Percentiles rank a stretch among this genome's conserved stretches.
Conservation (phyloP, 768 basidiomycete species). For the Naganishia friedmannii region DNA sequence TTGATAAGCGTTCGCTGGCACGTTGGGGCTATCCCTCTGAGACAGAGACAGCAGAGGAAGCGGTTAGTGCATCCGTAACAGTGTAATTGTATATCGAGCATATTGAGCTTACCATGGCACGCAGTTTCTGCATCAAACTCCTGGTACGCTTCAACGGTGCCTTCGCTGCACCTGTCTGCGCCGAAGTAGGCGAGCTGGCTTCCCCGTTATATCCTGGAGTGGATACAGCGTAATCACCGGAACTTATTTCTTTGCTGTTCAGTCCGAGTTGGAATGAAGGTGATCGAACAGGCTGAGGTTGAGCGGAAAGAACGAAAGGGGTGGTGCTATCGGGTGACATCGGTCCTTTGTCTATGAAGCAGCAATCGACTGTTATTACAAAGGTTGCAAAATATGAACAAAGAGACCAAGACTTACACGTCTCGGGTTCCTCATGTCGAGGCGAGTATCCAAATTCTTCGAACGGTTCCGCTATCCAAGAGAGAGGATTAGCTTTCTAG, state of each 20-base stretch:
- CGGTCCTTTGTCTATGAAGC: conserved; percentile 31
- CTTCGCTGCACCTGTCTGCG: background rate
- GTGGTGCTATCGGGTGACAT: conserved; percentile 34
- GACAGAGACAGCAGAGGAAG: background rate
- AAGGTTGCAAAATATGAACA: background rate
- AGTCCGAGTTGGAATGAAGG: conserved; percentile 10
- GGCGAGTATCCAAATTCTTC: conserved; percentile 48
- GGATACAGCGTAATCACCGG: background rate
- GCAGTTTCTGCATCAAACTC: conserved; percentile 52
- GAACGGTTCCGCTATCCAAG: conserved; percentile 46
- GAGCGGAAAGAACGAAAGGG: conserved; percentile 25
- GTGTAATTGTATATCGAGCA: too few species aligned
- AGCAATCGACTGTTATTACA: background rate
- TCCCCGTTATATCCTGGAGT: background rate
- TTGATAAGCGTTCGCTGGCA: conserved; percentile 22
- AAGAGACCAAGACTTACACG: background rate
- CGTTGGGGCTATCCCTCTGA: conserved; percentile 40
- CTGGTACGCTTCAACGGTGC: conserved; percentile 49
- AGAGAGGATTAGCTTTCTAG: conserved; percentile 15
- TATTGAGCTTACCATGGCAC: conserved; percentile 45
- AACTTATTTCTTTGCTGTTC: background rate
- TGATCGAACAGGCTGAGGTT: conserved; percentile 20
- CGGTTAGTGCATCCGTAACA: background rate
- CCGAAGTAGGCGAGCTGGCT: background rate
- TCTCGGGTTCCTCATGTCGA: conserved; percentile 32